These are phyloP conservation scores for Ganoderma lingzhi DNA, from an alignment of 1,284 basidiomycete genomes.

Conservation along the genomic window DNA sequence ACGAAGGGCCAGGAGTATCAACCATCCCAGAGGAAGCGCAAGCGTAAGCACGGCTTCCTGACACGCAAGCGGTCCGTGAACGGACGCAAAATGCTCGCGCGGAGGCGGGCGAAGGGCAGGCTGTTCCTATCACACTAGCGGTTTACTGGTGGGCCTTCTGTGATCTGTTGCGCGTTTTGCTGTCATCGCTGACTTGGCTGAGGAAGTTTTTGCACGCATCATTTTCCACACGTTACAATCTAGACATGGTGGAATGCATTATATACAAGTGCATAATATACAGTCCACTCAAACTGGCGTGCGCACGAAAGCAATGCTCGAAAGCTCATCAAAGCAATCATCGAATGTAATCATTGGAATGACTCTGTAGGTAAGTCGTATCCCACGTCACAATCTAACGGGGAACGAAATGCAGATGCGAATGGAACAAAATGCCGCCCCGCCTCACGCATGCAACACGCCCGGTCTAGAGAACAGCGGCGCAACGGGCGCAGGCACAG, in stretches of 20 bases:
- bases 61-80: constrained; percentile 67
- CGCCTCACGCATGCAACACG: constrained; percentile 15
- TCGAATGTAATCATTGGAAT: background rate
- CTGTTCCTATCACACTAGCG: constrained; percentile 50
- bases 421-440: background rate
- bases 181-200: background rate
- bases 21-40: constrained; percentile 88
- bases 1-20: constrained; percentile 83
- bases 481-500: constrained; percentile 18
- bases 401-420: background rate
- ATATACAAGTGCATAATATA: constrained; percentile 25
- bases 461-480: constrained; percentile 25
- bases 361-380: background rate
- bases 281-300: constrained; percentile 6
- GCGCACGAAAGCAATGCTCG: background rate
- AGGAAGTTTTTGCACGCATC: background rate
- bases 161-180: background rate
- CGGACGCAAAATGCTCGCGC: constrained; percentile 65
- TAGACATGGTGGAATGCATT: constrained; percentile 1
- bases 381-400: background rate
- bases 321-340: constrained; percentile 6
- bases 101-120: constrained; percentile 48
- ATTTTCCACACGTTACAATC: background rate
- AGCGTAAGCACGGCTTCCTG: constrained; percentile 90
- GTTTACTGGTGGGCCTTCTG: background rate